These are phyloP conservation scores for Luffa acutangula DNA, from an alignment of 306 rosid species.

Conservation along the genomic window DNA sequence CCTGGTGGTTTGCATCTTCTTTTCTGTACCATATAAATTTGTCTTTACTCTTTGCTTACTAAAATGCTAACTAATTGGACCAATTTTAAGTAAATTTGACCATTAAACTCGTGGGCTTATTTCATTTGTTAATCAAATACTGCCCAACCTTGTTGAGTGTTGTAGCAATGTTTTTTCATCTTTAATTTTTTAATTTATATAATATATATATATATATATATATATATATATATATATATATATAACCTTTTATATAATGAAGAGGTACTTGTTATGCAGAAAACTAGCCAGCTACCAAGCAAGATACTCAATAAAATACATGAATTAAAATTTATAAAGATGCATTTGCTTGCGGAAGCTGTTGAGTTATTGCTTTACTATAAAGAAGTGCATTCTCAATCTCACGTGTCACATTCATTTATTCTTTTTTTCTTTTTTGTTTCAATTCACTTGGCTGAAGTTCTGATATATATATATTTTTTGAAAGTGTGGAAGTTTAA, in stretches of 20 bases:
- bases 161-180: not conserved
- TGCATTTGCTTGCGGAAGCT: not conserved
- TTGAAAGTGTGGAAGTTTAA: not conserved
- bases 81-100: too few species aligned
- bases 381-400: not conserved
- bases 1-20: too few species aligned
- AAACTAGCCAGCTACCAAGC: not conserved
- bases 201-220: too few species aligned
- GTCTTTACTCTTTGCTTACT: too few species aligned
- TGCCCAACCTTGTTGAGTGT: not conserved
- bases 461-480: not conserved
- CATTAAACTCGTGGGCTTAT: too few species aligned
- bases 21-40: too few species aligned
- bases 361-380: not conserved
- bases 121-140: too few species aligned
- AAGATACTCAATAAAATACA: not conserved
- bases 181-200: too few species aligned
- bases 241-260: not conserved
- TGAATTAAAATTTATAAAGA: not conserved
- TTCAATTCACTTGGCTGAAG: conserved; percentile 3
- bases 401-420: not conserved
- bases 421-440: not conserved
- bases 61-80: too few species aligned
- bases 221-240: too few species aligned
- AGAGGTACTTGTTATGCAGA: not conserved